Base-by-base conservation (phyloP, 164 flowering plant species). In the Hamamelis virginiana region DNA sequence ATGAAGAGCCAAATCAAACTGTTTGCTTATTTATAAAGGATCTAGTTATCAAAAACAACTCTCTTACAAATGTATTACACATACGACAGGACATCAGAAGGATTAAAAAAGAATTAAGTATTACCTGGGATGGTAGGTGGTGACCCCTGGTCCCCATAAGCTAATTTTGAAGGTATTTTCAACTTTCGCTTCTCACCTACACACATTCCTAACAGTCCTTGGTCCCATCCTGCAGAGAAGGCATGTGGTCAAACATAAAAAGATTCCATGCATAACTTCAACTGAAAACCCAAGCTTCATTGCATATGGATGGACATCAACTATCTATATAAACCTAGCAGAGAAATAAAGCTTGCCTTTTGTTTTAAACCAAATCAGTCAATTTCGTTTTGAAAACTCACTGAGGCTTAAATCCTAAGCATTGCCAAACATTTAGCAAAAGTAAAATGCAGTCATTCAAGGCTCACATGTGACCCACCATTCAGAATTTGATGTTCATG, bases 121-220 rank as follows among this genome's bases (percentile, higher is more conserved):
- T 66, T 82, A 96, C 99, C 99, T 69, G 99, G 99, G 68, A 96
- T 96, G 19, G 78, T 91, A 26, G 99, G 99, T 52, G 99, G 99
- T 45, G 99, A 91, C 13, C 99, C 99, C 62, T 91, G 92, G 0
- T 71, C 84, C 1, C 99, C 99, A 74, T 93, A 96, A 61, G 97
- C 99, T 72, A 91, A 91, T 75, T 88, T 91, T 22, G 98, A 76
- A 62, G 99, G 99, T 66, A 96, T 96, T 79, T 89, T 91, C 82
- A 95, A 75, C 84, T 92, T 95, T 13, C 98, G 67, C 83, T 90
- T 90, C 82, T 95, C 97, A 19, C 97, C 97, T 1, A 91, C 84
- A 76, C 97, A 95, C 85, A 82, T 78, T 61, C 97, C 97, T 74
- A 91, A 69, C 8, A 95, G 70, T 66, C 97, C 97, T 75, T 92